phyloP scores from a whole-genome alignment of 805 yeast genomes.

The Lipomyces orientalis region DNA sequence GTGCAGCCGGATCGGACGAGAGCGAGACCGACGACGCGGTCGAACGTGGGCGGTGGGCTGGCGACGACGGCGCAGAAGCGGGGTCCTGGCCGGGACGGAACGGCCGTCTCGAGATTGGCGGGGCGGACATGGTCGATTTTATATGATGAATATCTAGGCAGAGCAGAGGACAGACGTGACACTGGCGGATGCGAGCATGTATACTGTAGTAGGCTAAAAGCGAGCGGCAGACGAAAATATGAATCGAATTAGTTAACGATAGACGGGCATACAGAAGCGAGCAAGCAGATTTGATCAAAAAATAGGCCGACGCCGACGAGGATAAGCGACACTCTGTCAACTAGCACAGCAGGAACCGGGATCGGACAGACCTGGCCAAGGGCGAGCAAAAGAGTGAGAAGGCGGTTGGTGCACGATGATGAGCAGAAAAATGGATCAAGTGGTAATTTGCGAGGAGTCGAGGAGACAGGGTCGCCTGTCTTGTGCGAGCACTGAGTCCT shows the following conservation, averaged over 20 bases:
- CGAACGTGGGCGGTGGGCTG: conserved; percentile 25
- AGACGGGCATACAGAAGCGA: background rate
- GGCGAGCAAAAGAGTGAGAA: background rate
- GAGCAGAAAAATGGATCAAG: background rate
- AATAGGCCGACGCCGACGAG: background rate
- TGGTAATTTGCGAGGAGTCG: background rate
- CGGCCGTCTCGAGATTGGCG: background rate
- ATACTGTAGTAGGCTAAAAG: background rate
- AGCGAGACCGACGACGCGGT: conserved; percentile 16
- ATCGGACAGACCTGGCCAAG: background rate
- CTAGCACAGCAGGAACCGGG: background rate
- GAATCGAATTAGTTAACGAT: background rate
- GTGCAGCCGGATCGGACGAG: conserved; percentile 5
- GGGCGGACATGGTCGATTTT: background rate
- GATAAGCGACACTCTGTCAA: background rate
- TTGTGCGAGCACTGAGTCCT: background rate
- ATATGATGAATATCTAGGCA: background rate
- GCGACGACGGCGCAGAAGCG: conserved; percentile 15
- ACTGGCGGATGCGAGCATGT: background rate
- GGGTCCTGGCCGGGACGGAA: background rate
- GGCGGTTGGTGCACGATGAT: background rate
- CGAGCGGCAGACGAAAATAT: background rate
- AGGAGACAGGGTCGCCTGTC: background rate
- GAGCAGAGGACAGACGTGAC: background rate
- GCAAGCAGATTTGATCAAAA: background rate